Conservation (phyloP, 179 eudicot species). For the Nepenthes alata region DNA sequence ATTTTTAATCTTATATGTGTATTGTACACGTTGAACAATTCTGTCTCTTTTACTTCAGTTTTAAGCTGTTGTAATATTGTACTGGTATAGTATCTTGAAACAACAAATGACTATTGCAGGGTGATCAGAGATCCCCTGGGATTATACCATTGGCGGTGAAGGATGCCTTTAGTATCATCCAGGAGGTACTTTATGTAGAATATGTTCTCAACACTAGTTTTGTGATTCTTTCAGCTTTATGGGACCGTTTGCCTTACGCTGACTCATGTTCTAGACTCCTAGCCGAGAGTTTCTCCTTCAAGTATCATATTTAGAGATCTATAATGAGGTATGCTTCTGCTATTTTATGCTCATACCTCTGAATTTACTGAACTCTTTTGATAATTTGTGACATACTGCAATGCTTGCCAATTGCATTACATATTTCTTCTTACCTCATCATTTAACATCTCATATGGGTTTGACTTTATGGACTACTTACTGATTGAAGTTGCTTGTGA, state of each 20-base stretch:
- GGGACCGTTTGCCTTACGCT: conserved; percentile 1
- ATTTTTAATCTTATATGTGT: no score
- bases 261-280: conserved; percentile 58
- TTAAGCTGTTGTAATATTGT: neutral
- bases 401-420: neutral
- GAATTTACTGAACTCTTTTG: neutral
- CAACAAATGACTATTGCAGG: conserved; percentile 32
- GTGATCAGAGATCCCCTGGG: conserved; percentile 99
- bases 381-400: neutral
- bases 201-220: neutral
- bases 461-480: neutral
- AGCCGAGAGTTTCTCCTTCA: conserved; percentile 95
- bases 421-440: neutral
- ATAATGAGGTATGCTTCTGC: conserved; percentile 67
- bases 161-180: conserved; percentile 97
- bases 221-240: conserved; percentile 8
- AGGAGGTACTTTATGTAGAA: conserved; percentile 52
- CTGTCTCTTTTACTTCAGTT: no score
- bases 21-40: no score
- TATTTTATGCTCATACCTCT: neutral
- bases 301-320: conserved; percentile 91
- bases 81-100: neutral
- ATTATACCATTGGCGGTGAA: conserved; percentile 98
- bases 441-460: neutral
- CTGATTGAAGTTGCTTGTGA: neutral